These are phyloP conservation scores for Eragrostis nindensis DNA, from an alignment of 176 grass and related monocot genomes.

Conservation along the genomic window DNA sequence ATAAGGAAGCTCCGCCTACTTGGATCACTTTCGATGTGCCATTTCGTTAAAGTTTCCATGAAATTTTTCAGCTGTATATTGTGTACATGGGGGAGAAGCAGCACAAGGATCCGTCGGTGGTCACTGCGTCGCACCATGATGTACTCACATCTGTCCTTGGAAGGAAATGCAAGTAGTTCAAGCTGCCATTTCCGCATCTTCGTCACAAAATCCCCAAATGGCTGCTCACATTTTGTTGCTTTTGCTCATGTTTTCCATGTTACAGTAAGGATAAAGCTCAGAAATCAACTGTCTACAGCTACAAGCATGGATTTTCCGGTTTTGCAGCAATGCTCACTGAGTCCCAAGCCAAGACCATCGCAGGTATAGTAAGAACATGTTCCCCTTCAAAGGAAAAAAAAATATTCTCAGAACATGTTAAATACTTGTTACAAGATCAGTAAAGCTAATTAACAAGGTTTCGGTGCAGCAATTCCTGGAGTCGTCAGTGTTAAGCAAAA, in stretches of 20 bases:
- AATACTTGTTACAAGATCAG: not conserved
- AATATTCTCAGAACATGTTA: not conserved
- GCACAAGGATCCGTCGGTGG: slow-evolving; percentile 6
- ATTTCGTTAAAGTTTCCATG: not conserved
- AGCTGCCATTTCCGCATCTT: not conserved
- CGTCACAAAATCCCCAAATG: not conserved
- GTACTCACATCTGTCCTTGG: slow-evolving; percentile 16
- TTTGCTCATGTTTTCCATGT: not conserved
- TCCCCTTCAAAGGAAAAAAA: too few species aligned
- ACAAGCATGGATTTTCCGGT: not conserved
- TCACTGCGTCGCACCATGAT: slow-evolving; percentile 32
- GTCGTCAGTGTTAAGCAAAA: not conserved
- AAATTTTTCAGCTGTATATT: slow-evolving; percentile 32
- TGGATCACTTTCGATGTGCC: not conserved
- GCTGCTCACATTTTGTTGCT: not conserved
- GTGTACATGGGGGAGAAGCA: slow-evolving; percentile 46
- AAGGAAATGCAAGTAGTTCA: slow-evolving; percentile 17
- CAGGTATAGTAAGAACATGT: not conserved
- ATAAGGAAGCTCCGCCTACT: too few species aligned
- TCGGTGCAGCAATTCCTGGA: not conserved
- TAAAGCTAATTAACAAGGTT: not conserved
- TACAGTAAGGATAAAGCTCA: slow-evolving; percentile 26
- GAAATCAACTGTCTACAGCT: not conserved
- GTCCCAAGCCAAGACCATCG: not conserved
- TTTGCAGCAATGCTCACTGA: not conserved